Conservation (phyloP, 768 basidiomycete genomes). For the Tylopilus subfusipes region DNA sequence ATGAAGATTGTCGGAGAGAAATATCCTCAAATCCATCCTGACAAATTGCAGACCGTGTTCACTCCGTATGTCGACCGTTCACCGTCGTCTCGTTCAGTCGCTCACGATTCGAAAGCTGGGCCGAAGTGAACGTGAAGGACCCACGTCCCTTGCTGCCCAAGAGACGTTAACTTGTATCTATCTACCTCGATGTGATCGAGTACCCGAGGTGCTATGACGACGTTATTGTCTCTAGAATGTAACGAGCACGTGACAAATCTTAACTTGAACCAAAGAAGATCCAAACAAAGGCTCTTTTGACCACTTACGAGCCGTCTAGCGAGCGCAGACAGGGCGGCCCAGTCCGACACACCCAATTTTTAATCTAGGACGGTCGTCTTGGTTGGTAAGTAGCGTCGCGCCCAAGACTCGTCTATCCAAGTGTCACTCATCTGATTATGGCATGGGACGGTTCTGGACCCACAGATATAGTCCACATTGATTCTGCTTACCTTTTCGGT, state of each 20-base stretch:
- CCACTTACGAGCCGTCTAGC: slow-evolving; percentile 2
- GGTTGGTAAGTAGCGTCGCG: slow-evolving; percentile 12
- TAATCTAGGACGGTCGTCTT: slow-evolving; percentile 16
- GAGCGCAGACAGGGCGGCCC: slow-evolving; percentile 14
- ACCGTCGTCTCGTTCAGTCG: neutral
- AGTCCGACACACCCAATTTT: slow-evolving; percentile 15
- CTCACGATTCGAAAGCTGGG: slow-evolving; percentile 23
- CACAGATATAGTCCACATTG: slow-evolving; percentile 50
- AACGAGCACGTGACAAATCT: slow-evolving; percentile 37
- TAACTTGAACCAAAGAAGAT: slow-evolving; percentile 53
- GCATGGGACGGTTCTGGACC: slow-evolving; percentile 45
- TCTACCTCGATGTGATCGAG: neutral
- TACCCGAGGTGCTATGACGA: slow-evolving; percentile 10
- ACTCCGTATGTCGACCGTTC: slow-evolving; percentile 46
- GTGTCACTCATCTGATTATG: slow-evolving; percentile 29
- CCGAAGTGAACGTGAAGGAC: slow-evolving; percentile 19
- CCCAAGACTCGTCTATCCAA: neutral
- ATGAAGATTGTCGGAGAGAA: slow-evolving; percentile 50
- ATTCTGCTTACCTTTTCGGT: slow-evolving; percentile 40
- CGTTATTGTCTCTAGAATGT: slow-evolving; percentile 10
- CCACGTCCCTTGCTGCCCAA: slow-evolving; percentile 21
- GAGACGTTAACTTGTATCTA: slow-evolving; percentile 9
- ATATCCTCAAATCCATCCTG: slow-evolving; percentile 69
- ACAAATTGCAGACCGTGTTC: slow-evolving; percentile 57
- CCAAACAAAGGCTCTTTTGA: slow-evolving; percentile 29